A percentile compares a stretch with the other conserved stretches of the same genome.
phyloP scores from a whole-genome alignment of 176 grass and related monocot genomes.

The Oryza glaberrima region DNA sequence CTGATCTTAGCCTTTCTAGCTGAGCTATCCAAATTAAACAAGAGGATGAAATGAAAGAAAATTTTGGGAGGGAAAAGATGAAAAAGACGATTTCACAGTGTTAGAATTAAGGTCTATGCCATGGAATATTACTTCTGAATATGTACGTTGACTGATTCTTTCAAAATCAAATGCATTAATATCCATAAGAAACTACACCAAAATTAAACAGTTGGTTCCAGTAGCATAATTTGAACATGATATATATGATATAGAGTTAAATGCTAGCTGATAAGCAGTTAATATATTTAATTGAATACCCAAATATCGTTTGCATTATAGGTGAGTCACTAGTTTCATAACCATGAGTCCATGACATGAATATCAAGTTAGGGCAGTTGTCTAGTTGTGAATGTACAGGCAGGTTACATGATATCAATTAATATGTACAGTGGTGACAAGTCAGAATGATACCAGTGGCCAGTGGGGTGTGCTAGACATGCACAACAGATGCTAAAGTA shows the following conservation, averaged over 20 bases:
- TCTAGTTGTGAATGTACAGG: conserved; percentile 17
- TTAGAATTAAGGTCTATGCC: conserved; percentile 33
- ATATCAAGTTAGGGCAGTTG: conserved; percentile 8
- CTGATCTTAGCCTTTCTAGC: conserved; percentile 56
- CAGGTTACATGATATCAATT: conserved; percentile 30
- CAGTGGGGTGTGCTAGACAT: conserved; percentile 2
- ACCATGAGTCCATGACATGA: conserved; percentile 7
- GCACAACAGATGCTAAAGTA: conserved; percentile 31
- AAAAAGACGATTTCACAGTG: conserved; percentile 49
- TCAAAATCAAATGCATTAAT: background rate
- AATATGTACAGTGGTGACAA: background rate
- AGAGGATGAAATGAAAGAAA: conserved; percentile 39
- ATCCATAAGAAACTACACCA: conserved; percentile 27
- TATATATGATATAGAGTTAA: background rate
- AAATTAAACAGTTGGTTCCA: conserved; percentile 27
- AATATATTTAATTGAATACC: background rate
- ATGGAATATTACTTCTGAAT: conserved; percentile 39
- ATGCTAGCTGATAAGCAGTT: background rate
- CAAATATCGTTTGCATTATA: conserved; percentile 28
- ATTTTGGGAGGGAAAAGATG: conserved; percentile 6
- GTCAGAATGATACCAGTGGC: background rate
- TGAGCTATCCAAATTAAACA: conserved; percentile 59
- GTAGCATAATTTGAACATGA: conserved; percentile 12
- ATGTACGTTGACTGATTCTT: conserved; percentile 18
- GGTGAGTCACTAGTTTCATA: conserved; percentile 6